Evolutionary conservation across 805 yeast genomes (phyloP).

Genomic region (Candida tammaniensis): DNA sequence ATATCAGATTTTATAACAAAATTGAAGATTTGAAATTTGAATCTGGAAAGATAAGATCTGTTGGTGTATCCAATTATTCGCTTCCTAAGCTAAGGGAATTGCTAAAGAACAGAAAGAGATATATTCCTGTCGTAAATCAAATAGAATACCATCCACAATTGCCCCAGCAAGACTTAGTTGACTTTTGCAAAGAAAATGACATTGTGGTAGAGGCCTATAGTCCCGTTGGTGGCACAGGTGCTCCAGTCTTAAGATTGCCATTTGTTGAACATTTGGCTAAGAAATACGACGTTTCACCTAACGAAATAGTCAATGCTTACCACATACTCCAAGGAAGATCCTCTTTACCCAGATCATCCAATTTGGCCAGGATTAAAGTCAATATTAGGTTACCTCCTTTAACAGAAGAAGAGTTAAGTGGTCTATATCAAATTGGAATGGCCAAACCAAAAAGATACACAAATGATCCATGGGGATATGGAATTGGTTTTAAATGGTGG

Average conservation of each 20-base stretch:
- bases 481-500: constrained; percentile 37
- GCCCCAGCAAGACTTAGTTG: constrained; percentile 39
- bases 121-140: constrained; percentile 32
- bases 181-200: constrained; percentile 33
- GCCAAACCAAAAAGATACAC: constrained; percentile 29
- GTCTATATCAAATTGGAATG: constrained; percentile 29
- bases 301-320: constrained; percentile 61
- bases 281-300: constrained; percentile 51
- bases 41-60: constrained; percentile 29
- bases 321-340: constrained; percentile 58
- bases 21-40: constrained; percentile 27
- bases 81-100: constrained; percentile 25
- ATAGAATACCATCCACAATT: constrained; percentile 36
- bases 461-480: constrained; percentile 36
- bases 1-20: constrained; percentile 26
- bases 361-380: constrained; percentile 54
- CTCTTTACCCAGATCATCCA: constrained; percentile 69
- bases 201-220: constrained; percentile 53
- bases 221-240: constrained; percentile 65
- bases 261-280: constrained; percentile 51
- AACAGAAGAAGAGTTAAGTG: constrained; percentile 32
- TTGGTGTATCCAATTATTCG: constrained; percentile 37
- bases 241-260: constrained; percentile 57
- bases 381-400: constrained; percentile 35
- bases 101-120: constrained; percentile 20